Conservation (phyloP, 768 basidiomycete species). For the Macrolepiota fuliginosa region DNA sequence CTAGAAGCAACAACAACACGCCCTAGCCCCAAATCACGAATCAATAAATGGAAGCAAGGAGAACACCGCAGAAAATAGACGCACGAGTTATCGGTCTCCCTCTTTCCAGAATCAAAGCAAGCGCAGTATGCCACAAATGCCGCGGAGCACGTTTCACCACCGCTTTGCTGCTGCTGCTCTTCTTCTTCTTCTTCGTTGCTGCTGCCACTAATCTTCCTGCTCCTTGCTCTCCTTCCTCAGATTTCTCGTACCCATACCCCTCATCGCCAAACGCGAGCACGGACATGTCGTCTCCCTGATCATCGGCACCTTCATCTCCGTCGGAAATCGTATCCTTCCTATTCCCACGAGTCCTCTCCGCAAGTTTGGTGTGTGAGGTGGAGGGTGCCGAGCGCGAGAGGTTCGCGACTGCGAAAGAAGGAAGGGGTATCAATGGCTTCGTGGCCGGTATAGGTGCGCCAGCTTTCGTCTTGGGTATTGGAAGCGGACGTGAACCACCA, state of each 20-base stretch:
- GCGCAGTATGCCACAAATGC: constrained; percentile 74
- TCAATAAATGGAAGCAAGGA: neutral
- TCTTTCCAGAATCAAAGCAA: constrained; percentile 77
- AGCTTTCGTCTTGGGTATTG: constrained; percentile 17
- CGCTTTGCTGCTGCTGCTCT: constrained; percentile 15
- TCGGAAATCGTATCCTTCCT: constrained; percentile 22
- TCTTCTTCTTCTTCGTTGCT: constrained; percentile 13
- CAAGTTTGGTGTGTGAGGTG: constrained; percentile 9
- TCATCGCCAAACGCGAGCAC: neutral
- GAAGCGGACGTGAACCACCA: constrained; percentile 18
- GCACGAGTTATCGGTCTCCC: constrained; percentile 69
- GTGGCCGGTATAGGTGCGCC: constrained; percentile 3
- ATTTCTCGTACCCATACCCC: constrained; percentile 14
- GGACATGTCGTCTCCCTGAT: neutral
- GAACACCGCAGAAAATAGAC: constrained; percentile 15
- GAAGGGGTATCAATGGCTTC: constrained; percentile 29
- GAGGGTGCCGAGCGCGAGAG: constrained; percentile 24
- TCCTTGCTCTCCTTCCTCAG: constrained; percentile 14
- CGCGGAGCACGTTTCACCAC: constrained; percentile 13
- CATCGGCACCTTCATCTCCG: constrained; percentile 19
- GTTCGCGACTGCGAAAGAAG: constrained; percentile 37
- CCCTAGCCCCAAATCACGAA: constrained; percentile 20
- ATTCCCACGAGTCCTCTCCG: neutral
- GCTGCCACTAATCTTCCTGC: neutral
- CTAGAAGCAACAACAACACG: constrained; percentile 80